Percentiles rank a stretch among this genome's conserved stretches.
Evolutionary conservation across 2,329 filamentous ascomycete genomes (phyloP).

Genomic region (Claviceps arundinis): DNA sequence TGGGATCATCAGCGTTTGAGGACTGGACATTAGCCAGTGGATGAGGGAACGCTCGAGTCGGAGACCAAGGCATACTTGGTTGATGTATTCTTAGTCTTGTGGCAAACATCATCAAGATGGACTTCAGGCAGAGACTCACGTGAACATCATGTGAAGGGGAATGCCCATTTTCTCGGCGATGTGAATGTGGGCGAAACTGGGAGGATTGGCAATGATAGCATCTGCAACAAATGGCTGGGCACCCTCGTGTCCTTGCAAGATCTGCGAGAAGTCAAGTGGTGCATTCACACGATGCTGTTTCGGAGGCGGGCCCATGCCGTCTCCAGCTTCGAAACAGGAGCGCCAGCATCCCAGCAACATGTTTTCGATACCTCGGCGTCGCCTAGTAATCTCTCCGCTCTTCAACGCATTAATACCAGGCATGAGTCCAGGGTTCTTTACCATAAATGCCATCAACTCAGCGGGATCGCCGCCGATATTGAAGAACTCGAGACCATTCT

Average conservation of each 20-base stretch:
- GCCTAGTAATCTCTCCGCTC: slow-evolving; percentile 62
- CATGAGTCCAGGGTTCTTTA: slow-evolving; percentile 77
- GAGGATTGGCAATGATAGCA: slow-evolving; percentile 66
- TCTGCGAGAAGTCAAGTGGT: slow-evolving; percentile 25
- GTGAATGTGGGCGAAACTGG: slow-evolving; percentile 64
- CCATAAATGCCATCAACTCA: slow-evolving; percentile 80
- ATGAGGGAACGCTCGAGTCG: slow-evolving; percentile 75
- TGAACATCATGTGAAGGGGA: slow-evolving; percentile 79
- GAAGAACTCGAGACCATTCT: slow-evolving; percentile 64
- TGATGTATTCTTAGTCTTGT: not conserved
- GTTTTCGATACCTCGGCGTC: slow-evolving; percentile 60
- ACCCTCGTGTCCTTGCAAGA: slow-evolving; percentile 26
- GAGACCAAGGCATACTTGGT: slow-evolving; percentile 81
- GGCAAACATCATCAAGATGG: not conserved
- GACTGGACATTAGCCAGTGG: slow-evolving; percentile 72
- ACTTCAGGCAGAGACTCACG: slow-evolving; percentile 36
- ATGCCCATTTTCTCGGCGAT: slow-evolving; percentile 63
- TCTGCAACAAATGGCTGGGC: slow-evolving; percentile 66
- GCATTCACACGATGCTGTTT: slow-evolving; percentile 33
- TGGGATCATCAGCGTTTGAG: slow-evolving; percentile 59
- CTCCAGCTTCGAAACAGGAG: slow-evolving; percentile 67
- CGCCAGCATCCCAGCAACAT: slow-evolving; percentile 80
- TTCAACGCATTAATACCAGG: slow-evolving; percentile 63
- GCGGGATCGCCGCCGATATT: slow-evolving; percentile 63
- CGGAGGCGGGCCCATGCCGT: slow-evolving; percentile 42